phyloP scores from a whole-genome alignment of 2,329 filamentous ascomycete species.

The Incumbomyces delicatus region DNA sequence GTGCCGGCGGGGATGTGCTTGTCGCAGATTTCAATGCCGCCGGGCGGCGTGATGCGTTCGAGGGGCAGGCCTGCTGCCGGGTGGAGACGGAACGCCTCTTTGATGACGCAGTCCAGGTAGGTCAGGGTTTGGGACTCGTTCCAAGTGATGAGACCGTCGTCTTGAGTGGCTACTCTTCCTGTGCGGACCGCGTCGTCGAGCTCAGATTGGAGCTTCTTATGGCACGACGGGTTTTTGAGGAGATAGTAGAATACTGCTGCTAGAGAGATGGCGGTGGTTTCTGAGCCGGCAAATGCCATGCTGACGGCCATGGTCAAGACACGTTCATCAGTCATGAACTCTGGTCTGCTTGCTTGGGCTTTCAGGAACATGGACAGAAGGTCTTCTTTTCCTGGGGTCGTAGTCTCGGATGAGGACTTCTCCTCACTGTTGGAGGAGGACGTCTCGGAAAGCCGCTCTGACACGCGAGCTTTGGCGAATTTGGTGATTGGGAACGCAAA shows the following conservation, averaged over 20 bases:
- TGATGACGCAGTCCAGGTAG: constrained; percentile 68
- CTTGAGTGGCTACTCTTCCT: constrained; percentile 12
- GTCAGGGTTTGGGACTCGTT: constrained; percentile 56
- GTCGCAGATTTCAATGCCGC: constrained; percentile 57
- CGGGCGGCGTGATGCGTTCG: constrained; percentile 59
- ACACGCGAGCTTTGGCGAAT: constrained; percentile 61
- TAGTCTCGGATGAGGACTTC: background rate
- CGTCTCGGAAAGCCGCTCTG: constrained; percentile 50
- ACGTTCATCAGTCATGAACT: constrained; percentile 23
- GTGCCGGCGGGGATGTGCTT: constrained; percentile 59
- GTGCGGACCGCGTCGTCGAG: constrained; percentile 15
- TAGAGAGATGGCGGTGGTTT: constrained; percentile 69
- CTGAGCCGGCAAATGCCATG: constrained; percentile 55
- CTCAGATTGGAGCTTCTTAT: constrained; percentile 18
- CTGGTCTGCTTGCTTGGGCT: constrained; percentile 18
- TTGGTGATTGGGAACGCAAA: constrained; percentile 61
- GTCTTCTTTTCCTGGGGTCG: constrained; percentile 10
- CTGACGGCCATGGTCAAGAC: constrained; percentile 23
- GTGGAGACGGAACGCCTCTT: constrained; percentile 68
- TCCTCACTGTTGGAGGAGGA: constrained; percentile 2
- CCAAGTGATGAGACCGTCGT: constrained; percentile 15
- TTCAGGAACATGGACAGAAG: constrained; percentile 21
- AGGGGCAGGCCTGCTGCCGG: constrained; percentile 63
- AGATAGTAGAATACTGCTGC: constrained; percentile 65
- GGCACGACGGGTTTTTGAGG: constrained; percentile 47